Conservation (phyloP, 495 filamentous ascomycete species). For the Pseudevernia furfuracea region DNA sequence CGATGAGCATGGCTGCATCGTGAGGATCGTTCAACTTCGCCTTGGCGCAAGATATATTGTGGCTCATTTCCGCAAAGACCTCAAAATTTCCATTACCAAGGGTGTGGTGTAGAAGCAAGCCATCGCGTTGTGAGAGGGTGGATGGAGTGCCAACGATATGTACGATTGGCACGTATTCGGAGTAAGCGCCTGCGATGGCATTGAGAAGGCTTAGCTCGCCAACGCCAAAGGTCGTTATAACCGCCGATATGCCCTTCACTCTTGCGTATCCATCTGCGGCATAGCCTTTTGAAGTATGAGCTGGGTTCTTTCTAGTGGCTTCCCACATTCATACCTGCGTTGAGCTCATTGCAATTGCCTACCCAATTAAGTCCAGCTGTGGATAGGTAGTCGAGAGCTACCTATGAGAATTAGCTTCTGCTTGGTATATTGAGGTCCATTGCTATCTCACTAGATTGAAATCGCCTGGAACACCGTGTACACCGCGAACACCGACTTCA, state of each 20-base stretch:
- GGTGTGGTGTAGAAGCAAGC: slow-evolving; percentile 80
- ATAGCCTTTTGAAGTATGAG: slow-evolving; percentile 47
- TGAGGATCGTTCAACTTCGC: slow-evolving; percentile 60
- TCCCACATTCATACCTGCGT: slow-evolving; percentile 44
- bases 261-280: slow-evolving; percentile 67
- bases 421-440: not conserved
- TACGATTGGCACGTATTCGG: slow-evolving; percentile 53
- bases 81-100: slow-evolving; percentile 86
- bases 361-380: slow-evolving; percentile 56
- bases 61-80: slow-evolving; percentile 75
- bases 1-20: slow-evolving; percentile 67
- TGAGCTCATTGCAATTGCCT: slow-evolving; percentile 63
- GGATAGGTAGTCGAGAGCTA: slow-evolving; percentile 55
- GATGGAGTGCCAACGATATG: slow-evolving; percentile 59
- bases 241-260: slow-evolving; percentile 55
- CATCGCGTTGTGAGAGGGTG: slow-evolving; percentile 43
- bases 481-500: slow-evolving; percentile 48
- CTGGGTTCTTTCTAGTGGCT: not conserved
- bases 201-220: slow-evolving; percentile 64
- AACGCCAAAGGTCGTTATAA: slow-evolving; percentile 64
- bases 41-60: slow-evolving; percentile 59
- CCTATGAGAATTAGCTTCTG: slow-evolving; percentile 26
- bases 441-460: slow-evolving; percentile 32
- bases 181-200: slow-evolving; percentile 58
- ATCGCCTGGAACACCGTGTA: slow-evolving; percentile 60